Percentiles rank a stretch among this genome's conserved stretches.
Conservation (phyloP, 371 early-diverging fungal genomes). For the Apophysomyces elegans region DNA sequence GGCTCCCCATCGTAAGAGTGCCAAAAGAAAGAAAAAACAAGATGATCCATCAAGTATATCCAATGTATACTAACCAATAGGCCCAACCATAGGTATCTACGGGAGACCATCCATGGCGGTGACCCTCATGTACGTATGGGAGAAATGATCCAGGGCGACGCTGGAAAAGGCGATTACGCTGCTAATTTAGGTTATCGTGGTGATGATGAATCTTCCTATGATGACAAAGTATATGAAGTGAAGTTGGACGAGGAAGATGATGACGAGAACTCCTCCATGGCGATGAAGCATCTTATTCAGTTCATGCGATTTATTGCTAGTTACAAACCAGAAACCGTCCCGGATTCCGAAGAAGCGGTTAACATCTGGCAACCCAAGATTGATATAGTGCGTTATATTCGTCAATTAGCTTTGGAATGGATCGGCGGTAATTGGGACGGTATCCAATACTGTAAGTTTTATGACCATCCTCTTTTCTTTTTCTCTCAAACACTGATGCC, state of each 20-base stretch:
- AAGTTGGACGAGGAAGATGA: slow-evolving; percentile 17
- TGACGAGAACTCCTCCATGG: slow-evolving; percentile 17
- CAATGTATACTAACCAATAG: background rate
- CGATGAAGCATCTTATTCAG: slow-evolving; percentile 31
- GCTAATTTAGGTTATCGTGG: slow-evolving; percentile 42
- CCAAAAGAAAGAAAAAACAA: background rate
- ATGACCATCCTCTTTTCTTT: background rate
- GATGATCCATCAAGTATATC: background rate
- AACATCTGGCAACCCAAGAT: slow-evolving; percentile 18
- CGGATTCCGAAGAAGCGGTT: slow-evolving; percentile 8
- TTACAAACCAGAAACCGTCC: slow-evolving; percentile 15
- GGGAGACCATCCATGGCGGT: slow-evolving; percentile 41
- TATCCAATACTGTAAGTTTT: slow-evolving; percentile 26
- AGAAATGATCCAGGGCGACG: slow-evolving; percentile 41
- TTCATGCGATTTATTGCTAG: slow-evolving; percentile 34
- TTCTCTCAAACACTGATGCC: background rate
- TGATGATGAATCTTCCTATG: slow-evolving; percentile 25
- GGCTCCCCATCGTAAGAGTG: slow-evolving; percentile 22
- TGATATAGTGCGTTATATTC: slow-evolving; percentile 31
- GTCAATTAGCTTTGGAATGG: slow-evolving; percentile 50
- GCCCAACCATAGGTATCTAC: slow-evolving; percentile 26
- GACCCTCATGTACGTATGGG: slow-evolving; percentile 25
- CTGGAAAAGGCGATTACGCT: slow-evolving; percentile 30
- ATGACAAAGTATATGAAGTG: slow-evolving; percentile 25
- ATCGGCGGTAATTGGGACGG: slow-evolving; percentile 41